Conservation (phyloP, 208 protist genomes). For the Angomonas deanei region DNA sequence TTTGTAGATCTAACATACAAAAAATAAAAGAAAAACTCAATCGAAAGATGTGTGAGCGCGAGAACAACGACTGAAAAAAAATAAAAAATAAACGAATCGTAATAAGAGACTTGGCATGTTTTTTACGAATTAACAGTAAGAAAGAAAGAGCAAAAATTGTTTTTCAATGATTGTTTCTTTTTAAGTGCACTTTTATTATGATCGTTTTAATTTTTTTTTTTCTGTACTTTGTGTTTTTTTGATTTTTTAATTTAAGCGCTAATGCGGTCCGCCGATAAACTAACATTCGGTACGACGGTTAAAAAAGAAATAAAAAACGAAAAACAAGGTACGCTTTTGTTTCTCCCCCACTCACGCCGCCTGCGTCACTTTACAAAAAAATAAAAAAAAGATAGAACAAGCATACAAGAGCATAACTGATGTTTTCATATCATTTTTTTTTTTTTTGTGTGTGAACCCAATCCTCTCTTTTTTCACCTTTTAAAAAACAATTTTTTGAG, state of each 20-base stretch:
- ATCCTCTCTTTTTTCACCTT: neutral
- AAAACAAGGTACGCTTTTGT: neutral
- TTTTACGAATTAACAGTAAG: neutral
- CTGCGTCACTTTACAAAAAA: neutral
- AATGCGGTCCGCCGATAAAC: too few relatives aligned
- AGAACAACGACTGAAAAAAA: neutral
- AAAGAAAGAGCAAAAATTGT: neutral
- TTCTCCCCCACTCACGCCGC: neutral
- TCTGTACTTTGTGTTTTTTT: too few relatives aligned
- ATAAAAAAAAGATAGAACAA: constrained; percentile 14
- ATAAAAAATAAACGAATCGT: neutral
- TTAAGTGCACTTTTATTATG: neutral
- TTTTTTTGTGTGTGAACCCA: neutral
- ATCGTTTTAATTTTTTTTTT: constrained; percentile 7
- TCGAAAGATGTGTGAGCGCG: neutral
- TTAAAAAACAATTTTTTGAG: too few relatives aligned
- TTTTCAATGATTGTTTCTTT: constrained; percentile 1
- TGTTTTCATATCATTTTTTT: constrained; percentile 6
- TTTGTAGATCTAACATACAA: neutral
- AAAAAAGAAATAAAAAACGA: neutral
- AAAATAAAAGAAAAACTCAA: neutral
- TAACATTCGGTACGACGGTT: neutral
- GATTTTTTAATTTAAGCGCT: too few relatives aligned
- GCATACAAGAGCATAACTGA: too few relatives aligned
- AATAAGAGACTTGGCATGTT: neutral